Base-by-base conservation (phyloP, 2,329 filamentous ascomycete genomes). In the Fusarium sp. region DNA sequence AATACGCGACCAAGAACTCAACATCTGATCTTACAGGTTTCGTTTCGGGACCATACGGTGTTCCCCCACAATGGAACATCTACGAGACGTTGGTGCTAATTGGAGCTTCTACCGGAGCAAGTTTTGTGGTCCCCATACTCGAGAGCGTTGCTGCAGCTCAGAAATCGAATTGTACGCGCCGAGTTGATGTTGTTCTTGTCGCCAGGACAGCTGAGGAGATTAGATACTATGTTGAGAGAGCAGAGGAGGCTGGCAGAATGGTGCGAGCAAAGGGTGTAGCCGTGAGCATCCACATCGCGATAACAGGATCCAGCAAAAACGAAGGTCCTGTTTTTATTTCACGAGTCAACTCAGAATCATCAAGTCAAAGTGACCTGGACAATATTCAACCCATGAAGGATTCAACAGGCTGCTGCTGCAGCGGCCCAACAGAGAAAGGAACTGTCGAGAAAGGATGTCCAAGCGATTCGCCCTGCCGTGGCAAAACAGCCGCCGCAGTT, bases 61-160 rank as follows among this genome's bases (percentile, higher is more conserved):
- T 76, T 6, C 85, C 86, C 3, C 85, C 86, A 0, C 78, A 80
- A 6, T 88, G 85, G 84, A 81, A 88, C 46, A 79, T 84, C 1
- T 89, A 85, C 72, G 87, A 89, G 74, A 87, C 86, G 1, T 74
- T 89, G 42, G 77, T 89, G 6, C 78, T 89, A 5, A 84, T 89
- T 40, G 87, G 86, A 0, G 87, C 87, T 1, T 89, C 87, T 1
- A 89, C 87, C 0, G 87, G 87, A n/a, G 84, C 86, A 2, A 89
- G 86, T 5, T 89, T 87, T 55, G 87, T 85, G 2, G 75, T 89
- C 7, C 86, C 87, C 0, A 86, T 89, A 4, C 77, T 89, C 1
- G 86, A 89, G 67, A 83, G 81, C 62, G 78, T 87, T 3, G 79
- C 87, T 2, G 78, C 80, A 30, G 74, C 78, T 0, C 76, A 76